Conservation (phyloP, 139 green algal species). For the Ettlia oleoabundans region DNA sequence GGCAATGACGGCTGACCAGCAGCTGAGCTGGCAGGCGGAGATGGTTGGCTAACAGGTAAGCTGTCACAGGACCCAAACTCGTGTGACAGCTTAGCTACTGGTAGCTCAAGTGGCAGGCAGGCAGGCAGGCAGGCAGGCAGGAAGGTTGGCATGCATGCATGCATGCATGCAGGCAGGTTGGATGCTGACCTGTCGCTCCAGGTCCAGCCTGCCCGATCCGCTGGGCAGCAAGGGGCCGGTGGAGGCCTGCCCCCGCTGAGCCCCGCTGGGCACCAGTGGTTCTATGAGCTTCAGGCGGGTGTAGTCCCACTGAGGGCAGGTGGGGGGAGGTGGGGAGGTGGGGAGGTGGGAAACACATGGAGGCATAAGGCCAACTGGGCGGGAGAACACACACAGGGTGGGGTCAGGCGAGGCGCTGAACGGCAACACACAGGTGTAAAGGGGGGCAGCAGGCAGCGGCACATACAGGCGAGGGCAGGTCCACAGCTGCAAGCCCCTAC, state of each 20-base stretch:
- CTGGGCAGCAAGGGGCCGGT: not conserved
- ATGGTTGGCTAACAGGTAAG: too few species aligned
- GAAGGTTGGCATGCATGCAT: too few species aligned
- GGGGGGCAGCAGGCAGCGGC: not conserved
- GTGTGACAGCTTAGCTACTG: too few species aligned
- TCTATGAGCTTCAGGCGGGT: constrained; percentile 7
- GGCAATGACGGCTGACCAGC: too few species aligned
- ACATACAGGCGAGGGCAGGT: not conserved
- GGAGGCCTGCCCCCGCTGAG: not conserved
- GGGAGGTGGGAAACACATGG: not conserved
- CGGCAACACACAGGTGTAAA: not conserved
- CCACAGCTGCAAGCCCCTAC: not conserved
- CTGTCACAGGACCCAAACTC: too few species aligned
- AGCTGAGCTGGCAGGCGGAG: too few species aligned
- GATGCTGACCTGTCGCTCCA: constrained; percentile 28
- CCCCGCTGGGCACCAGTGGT: not conserved
- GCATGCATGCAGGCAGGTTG: too few species aligned
- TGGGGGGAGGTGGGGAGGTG: not conserved
- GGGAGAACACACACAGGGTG: not conserved
- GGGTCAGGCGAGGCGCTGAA: not conserved
- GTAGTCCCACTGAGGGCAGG: constrained; percentile 28
- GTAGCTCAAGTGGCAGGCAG: too few species aligned
- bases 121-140: too few species aligned
- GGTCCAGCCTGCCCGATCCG: not conserved
- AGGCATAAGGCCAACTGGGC: not conserved